phyloP scores from a whole-genome alignment of 2,329 filamentous ascomycete species.

The Talaromyces islandicus region DNA sequence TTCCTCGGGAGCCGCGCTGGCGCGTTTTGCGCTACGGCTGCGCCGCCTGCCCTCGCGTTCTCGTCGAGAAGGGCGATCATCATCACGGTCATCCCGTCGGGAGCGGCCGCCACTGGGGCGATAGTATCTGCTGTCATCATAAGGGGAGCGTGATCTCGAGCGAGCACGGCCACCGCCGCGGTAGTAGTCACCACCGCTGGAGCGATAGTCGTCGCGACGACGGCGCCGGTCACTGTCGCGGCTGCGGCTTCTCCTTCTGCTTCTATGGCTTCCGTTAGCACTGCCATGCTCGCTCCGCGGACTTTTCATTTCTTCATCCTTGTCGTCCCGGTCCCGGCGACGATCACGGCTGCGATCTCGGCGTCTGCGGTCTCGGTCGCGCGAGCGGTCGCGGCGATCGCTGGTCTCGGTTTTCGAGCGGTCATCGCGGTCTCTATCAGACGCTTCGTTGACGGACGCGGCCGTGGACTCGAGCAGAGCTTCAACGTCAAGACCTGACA shows the following conservation, averaged over 20 bases:
- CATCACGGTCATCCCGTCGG: slow-evolving; percentile 43
- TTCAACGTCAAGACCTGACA: slow-evolving; percentile 77
- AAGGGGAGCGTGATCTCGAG: slow-evolving; percentile 67
- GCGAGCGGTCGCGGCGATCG: slow-evolving; percentile 42
- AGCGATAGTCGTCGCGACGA: slow-evolving; percentile 62
- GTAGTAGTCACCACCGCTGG: slow-evolving; percentile 61
- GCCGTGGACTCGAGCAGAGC: slow-evolving; percentile 83
- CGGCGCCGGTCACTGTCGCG: slow-evolving; percentile 69
- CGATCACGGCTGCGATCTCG: slow-evolving; percentile 54
- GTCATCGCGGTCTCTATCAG: slow-evolving; percentile 48
- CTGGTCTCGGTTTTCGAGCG: slow-evolving; percentile 51
- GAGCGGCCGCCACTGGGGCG: slow-evolving; percentile 42
- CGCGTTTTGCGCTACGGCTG: slow-evolving; percentile 36
- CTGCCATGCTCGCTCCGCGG: slow-evolving; percentile 70
- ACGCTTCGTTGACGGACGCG: slow-evolving; percentile 42
- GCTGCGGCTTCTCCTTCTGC: slow-evolving; percentile 73
- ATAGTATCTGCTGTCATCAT: slow-evolving; percentile 51
- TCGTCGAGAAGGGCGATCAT: slow-evolving; percentile 47
- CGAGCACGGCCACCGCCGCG: slow-evolving; percentile 58
- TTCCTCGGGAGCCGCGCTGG: slow-evolving; percentile 53
- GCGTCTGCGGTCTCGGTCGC: slow-evolving; percentile 39
- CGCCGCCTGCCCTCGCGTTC: slow-evolving; percentile 42
- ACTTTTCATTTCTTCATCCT: slow-evolving; percentile 56
- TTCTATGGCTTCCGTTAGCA: slow-evolving; percentile 64
- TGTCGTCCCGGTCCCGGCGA: slow-evolving; percentile 47